Evolutionary conservation across 2,329 filamentous ascomycete genomes (phyloP).

Genomic region (Exophiala viscosa): DNA sequence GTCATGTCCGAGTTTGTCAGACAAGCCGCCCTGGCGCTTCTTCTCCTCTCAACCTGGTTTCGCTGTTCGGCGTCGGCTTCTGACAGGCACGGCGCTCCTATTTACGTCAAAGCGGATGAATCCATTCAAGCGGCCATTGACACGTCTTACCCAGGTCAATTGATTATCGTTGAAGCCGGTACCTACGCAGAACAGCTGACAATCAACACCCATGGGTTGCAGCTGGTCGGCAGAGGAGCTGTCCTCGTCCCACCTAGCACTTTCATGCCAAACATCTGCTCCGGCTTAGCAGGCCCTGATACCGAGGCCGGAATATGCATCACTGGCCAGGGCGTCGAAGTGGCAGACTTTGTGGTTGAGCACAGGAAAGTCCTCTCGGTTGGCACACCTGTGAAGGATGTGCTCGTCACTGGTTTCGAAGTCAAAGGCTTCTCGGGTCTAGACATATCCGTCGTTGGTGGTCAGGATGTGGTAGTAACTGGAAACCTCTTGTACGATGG

Average conservation of each 20-base stretch:
- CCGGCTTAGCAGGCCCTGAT: slow-evolving; percentile 12
- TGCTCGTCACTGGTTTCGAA: slow-evolving; percentile 17
- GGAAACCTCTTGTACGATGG: slow-evolving; percentile 16
- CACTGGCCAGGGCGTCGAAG: slow-evolving; percentile 10
- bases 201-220: slow-evolving; percentile 10
- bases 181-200: slow-evolving; percentile 22
- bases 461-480: slow-evolving; percentile 6
- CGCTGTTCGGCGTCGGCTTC: too few species aligned
- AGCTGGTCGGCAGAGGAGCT: slow-evolving; percentile 16
- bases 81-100: slow-evolving; percentile 4
- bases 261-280: slow-evolving; percentile 11
- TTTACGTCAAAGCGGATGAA: slow-evolving; percentile 15
- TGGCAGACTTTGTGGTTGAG: slow-evolving; percentile 15
- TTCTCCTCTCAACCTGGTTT: too few species aligned
- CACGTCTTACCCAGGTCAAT: slow-evolving; percentile 12
- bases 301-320: slow-evolving; percentile 22
- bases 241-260: slow-evolving; percentile 16
- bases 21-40: too few species aligned
- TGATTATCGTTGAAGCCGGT: slow-evolving; percentile 18
- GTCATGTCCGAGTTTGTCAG: too few species aligned
- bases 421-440: slow-evolving; percentile 14
- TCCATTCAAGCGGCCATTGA: slow-evolving; percentile 20
- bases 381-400: slow-evolving; percentile 10
- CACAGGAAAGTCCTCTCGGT: slow-evolving; percentile 20
- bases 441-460: slow-evolving; percentile 19